phyloP scores from a whole-genome alignment of 31 red algal genomes.

The Odonthalia washingtoniensis region DNA sequence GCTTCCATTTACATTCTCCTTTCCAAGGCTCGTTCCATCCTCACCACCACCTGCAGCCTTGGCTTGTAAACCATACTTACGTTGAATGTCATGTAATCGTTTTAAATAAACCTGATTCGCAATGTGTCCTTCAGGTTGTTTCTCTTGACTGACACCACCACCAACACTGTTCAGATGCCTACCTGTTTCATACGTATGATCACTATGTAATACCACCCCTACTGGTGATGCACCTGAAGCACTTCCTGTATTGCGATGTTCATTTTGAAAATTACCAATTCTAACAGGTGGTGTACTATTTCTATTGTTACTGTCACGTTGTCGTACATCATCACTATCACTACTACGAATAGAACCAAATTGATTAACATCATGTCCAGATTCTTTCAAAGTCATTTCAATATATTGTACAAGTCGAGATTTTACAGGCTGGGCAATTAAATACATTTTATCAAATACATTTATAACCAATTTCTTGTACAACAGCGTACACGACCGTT shows the following conservation, averaged over 20 bases:
- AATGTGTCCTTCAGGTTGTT: constrained; percentile 11
- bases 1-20: constrained; percentile 72
- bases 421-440: constrained; percentile 60
- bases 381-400: constrained; percentile 53
- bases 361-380: not conserved
- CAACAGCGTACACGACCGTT: constrained; percentile 67
- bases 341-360: not conserved
- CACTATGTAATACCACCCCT: not conserved
- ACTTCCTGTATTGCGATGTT: not conserved
- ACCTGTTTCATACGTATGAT: not conserved
- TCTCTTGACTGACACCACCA: not conserved
- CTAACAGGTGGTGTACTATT: not conserved
- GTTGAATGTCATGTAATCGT: constrained; percentile 70
- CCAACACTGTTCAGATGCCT: no score
- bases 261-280: not conserved
- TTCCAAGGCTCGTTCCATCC: constrained; percentile 34
- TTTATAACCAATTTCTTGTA: constrained; percentile 68
- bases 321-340: not conserved
- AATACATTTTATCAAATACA: constrained; percentile 43
- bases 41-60: constrained; percentile 4
- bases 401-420: constrained; percentile 79
- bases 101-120: constrained; percentile 68
- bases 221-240: not conserved
- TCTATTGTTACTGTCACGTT: not conserved
- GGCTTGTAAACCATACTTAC: constrained; percentile 66